phyloP scores from a whole-genome alignment of 495 filamentous ascomycete genomes.

The Talaromyces trachyspermus region DNA sequence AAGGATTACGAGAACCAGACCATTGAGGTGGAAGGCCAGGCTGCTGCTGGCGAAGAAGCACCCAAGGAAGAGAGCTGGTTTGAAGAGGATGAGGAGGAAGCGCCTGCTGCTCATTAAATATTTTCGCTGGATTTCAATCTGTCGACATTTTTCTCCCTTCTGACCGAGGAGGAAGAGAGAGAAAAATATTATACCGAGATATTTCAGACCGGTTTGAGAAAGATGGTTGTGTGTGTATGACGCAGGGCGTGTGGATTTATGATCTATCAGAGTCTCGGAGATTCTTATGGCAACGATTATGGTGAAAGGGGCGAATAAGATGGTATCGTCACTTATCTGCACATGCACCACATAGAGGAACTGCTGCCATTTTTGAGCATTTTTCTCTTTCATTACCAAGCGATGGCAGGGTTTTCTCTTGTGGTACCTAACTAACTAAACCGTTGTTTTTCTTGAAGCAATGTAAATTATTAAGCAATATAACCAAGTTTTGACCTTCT shows the following conservation, averaged over 20 bases:
- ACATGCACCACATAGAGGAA: too few relatives aligned
- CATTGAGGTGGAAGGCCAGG: constrained; percentile 90
- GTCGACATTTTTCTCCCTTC: neutral
- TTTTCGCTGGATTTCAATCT: constrained; percentile 19
- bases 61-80: constrained; percentile 65
- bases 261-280: neutral
- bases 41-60: constrained; percentile 44
- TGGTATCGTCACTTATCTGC: too few relatives aligned
- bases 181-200: neutral
- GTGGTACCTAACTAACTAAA: neutral
- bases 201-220: neutral
- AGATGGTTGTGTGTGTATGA: neutral
- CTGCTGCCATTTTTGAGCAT: too few relatives aligned
- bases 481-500: neutral
- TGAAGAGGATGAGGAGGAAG: constrained; percentile 53
- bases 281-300: neutral
- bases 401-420: neutral
- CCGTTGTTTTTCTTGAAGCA: too few relatives aligned
- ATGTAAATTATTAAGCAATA: constrained; percentile 7
- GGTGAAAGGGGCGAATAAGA: neutral
- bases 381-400: too few relatives aligned
- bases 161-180: neutral
- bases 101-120: constrained; percentile 43
- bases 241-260: neutral
- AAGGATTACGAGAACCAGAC: constrained; percentile 87